Percentiles rank a stretch among this genome's conserved stretches.
Evolutionary conservation across 306 rosid genomes (phyloP).

Genomic region (Prunus davidiana): DNA sequence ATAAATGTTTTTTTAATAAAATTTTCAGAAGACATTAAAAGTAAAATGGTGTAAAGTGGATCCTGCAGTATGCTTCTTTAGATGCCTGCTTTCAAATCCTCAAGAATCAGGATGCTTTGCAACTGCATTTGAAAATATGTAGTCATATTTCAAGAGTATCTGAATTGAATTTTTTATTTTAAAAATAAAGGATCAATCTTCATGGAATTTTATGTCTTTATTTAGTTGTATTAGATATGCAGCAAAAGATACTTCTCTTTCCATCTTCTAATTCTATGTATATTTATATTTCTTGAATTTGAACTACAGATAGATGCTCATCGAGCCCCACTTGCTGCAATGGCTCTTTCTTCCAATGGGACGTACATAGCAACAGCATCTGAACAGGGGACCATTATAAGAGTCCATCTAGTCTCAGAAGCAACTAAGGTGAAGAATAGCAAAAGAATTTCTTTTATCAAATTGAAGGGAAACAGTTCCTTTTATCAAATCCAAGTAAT

Average conservation of each 20-base stretch:
- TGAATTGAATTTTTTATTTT: constrained; percentile 11
- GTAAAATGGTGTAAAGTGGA: not conserved
- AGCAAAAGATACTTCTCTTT: not conserved
- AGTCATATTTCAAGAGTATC: constrained; percentile 3
- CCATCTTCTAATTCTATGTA: constrained; percentile 9
- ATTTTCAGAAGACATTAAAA: not conserved
- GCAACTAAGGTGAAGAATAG: constrained; percentile 74
- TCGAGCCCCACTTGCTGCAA: constrained; percentile 72
- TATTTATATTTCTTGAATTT: constrained; percentile 15
- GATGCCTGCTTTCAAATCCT: not conserved
- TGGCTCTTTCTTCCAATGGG: constrained; percentile 84
- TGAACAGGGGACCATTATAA: constrained; percentile 90
- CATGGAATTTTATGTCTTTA: not conserved
- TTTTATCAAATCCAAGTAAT: not conserved
- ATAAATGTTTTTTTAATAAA: too few species aligned
- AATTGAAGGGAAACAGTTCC: too few species aligned
- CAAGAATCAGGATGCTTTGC: not conserved
- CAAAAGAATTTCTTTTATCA: not conserved
- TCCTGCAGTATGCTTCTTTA: not conserved
- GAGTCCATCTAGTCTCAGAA: constrained; percentile 87
- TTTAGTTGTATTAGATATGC: not conserved
- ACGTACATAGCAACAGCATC: constrained; percentile 94
- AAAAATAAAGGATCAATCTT: constrained; percentile 9
- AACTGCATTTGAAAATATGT: not conserved
- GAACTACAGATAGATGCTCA: constrained; percentile 85